Evolutionary conservation across 441 rosid genomes (phyloP).

Genomic region (Biscutella laevigata): DNA sequence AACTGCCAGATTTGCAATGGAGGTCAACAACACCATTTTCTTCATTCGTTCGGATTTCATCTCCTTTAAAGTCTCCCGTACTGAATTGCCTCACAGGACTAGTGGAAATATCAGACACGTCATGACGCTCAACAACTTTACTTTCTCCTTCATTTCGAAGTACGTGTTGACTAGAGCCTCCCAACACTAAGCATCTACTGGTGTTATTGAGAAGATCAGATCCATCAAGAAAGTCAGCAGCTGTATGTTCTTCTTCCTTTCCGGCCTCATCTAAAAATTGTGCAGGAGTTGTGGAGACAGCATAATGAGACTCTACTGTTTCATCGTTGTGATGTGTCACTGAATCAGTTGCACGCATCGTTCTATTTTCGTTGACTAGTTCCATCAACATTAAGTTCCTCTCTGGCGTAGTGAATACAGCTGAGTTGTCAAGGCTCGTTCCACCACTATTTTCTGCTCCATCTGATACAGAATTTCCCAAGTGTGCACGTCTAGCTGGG

Average conservation of each 20-base stretch:
- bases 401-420: conserved; percentile 9
- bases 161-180: background rate
- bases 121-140: background rate
- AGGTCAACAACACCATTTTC: background rate
- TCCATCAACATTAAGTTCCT: conserved; percentile 13
- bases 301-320: background rate
- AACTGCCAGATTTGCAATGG: background rate
- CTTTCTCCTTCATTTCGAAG: background rate
- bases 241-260: background rate
- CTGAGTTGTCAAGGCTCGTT: background rate
- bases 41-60: background rate
- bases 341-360: background rate
- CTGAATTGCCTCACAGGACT: background rate
- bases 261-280: background rate
- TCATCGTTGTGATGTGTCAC: background rate
- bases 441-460: too few species aligned
- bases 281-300: conserved; percentile 4
- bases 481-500: background rate
- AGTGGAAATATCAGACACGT: background rate
- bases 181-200: background rate
- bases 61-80: background rate
- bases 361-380: background rate
- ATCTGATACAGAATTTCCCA: background rate
- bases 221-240: background rate
- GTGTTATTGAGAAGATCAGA: background rate